These are phyloP conservation scores for Eutrema salsugineum DNA, from an alignment of 441 rosid species.

Conservation along the genomic window DNA sequence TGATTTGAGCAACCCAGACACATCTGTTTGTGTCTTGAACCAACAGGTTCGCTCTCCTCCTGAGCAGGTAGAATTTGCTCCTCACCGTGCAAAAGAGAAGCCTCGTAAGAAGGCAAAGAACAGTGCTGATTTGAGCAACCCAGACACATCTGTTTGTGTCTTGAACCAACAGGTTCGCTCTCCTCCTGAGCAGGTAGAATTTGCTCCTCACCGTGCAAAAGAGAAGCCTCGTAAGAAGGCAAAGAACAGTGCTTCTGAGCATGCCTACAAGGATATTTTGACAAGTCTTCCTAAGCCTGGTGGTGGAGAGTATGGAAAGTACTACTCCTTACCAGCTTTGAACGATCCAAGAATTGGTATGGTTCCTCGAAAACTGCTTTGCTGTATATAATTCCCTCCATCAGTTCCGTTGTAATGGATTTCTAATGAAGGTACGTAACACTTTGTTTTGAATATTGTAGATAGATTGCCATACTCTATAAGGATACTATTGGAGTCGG, in stretches of 20 bases:
- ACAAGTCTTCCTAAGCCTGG: slow-evolving; percentile 46
- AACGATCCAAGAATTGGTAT: slow-evolving; percentile 57
- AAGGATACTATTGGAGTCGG: slow-evolving; percentile 63
- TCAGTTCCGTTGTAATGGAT: neutral
- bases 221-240: too few relatives aligned
- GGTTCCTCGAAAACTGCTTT: neutral
- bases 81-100: too few relatives aligned
- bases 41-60: too few relatives aligned
- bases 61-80: too few relatives aligned
- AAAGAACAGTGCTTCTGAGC: slow-evolving; percentile 57
- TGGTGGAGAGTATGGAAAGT: slow-evolving; percentile 46
- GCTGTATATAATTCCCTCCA: neutral
- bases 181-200: too few relatives aligned
- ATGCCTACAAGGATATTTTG: slow-evolving; percentile 45
- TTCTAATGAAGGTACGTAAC: neutral
- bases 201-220: too few relatives aligned
- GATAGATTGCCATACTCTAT: slow-evolving; percentile 56
- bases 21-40: too few relatives aligned
- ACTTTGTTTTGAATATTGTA: slow-evolving; percentile 20
- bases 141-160: too few relatives aligned
- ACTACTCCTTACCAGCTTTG: slow-evolving; percentile 37
- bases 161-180: too few relatives aligned
- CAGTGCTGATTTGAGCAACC: too few relatives aligned
- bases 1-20: too few relatives aligned
- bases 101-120: too few relatives aligned